These are phyloP conservation scores for Cyberlindnera mycetangii DNA, from an alignment of 805 yeast species.

Conservation along the genomic window DNA sequence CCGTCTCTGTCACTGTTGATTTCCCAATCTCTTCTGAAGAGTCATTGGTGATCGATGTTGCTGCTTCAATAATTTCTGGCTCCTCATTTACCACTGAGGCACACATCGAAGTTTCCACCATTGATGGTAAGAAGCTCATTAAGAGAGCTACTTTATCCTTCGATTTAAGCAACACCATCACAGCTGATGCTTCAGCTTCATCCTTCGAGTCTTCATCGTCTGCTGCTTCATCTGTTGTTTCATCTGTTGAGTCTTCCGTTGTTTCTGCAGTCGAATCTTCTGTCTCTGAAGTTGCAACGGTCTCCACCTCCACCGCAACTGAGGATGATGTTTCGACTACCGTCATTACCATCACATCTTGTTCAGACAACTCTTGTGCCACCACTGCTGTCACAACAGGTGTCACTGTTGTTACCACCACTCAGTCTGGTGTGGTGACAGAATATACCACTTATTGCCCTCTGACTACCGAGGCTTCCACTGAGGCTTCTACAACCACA, in stretches of 20 bases:
- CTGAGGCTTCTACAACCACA: background rate
- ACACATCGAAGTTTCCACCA: slow-evolving; percentile 7
- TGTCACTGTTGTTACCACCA: slow-evolving; percentile 32
- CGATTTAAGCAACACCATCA: slow-evolving; percentile 5
- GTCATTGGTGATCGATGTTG: slow-evolving; percentile 5
- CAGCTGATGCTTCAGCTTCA: slow-evolving; percentile 3
- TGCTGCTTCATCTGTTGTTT: background rate
- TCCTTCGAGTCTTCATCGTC: no score
- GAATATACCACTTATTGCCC: slow-evolving; percentile 25
- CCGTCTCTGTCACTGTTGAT: background rate
- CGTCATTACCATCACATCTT: slow-evolving; percentile 27
- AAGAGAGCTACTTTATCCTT: slow-evolving; percentile 17
- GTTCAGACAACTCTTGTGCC: slow-evolving; percentile 29
- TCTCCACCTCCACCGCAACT: slow-evolving; percentile 16
- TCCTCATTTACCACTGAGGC: slow-evolving; percentile 14
- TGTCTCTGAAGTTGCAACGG: slow-evolving; percentile 18
- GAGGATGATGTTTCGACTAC: slow-evolving; percentile 14
- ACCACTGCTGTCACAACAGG: slow-evolving; percentile 27
- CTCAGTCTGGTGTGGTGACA: slow-evolving; percentile 31
- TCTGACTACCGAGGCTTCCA: slow-evolving; percentile 2
- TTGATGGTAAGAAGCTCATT: slow-evolving; percentile 7
- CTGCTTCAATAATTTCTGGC: slow-evolving; percentile 11
- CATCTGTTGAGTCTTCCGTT: background rate
- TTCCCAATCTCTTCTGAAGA: background rate
- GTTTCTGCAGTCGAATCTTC: background rate